Percentiles rank a stretch among this genome's conserved stretches.
Evolutionary conservation across 257 asterid species (phyloP).

Genomic region (Nicotiana noctiflora): DNA sequence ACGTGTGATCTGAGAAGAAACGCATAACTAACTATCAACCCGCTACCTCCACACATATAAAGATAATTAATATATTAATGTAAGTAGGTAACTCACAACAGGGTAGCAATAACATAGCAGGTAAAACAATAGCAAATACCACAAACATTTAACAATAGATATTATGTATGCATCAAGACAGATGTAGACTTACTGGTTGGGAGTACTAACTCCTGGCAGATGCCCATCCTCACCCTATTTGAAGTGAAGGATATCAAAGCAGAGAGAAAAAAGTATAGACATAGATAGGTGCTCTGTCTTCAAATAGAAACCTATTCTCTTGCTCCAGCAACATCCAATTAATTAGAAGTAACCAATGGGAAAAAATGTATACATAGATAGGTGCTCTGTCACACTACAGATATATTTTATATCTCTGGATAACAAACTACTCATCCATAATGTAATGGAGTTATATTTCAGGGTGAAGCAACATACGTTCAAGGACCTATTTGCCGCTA

Average conservation of each 20-base stretch:
- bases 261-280: too few species aligned
- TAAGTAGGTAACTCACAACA: not conserved
- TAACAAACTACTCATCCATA: not conserved
- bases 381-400: not conserved
- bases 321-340: slow-evolving; percentile 3
- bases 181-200: not conserved
- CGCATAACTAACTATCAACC: too few species aligned
- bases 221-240: too few species aligned
- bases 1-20: too few species aligned
- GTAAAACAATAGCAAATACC: not conserved
- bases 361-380: not conserved
- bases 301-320: not conserved
- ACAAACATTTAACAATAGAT: not conserved
- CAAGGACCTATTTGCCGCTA: not conserved
- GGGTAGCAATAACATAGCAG: not conserved
- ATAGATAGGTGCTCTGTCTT: not conserved
- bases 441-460: not conserved
- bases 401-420: not conserved
- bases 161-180: slow-evolving; percentile 8
- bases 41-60: too few species aligned
- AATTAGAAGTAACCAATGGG: not conserved
- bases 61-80: too few species aligned
- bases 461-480: not conserved
- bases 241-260: too few species aligned
- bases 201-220: too few species aligned